Evolutionary conservation across 2,329 filamentous ascomycete genomes (phyloP), one percentile per base, ranked within the genome.

Genomic region (Cladophialophora immunda): DNA sequence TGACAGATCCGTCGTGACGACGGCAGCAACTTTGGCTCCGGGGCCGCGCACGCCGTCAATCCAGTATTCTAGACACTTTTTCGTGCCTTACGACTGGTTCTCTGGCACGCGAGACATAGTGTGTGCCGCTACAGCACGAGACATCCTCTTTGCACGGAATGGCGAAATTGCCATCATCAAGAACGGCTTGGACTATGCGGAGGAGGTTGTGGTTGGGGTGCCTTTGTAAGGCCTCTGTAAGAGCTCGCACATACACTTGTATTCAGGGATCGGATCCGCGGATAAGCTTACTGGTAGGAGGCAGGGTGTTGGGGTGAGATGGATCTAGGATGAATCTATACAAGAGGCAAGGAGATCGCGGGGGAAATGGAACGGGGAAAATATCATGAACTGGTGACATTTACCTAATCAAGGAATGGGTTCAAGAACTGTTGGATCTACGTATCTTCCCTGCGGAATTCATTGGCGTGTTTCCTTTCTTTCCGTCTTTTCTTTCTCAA

Each of bases 61-160:
- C 17, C 36, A 17, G 30, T 34, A 34, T 17, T 38, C 34, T 2
- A 38, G 55, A 25, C 27, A 58, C 55, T 58, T 36, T 22, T 27
- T 58, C 22, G 36, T 58, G 17, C 34, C 54, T 17, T 19, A 57
- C 6, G 54, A 57, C 19, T 57, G 54, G 54, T 57, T 38, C 9
- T 57, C 32, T 4, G 54, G 54, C 4, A 36, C 32, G 5, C 54
- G 27, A 36, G 54, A 57, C 13, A 36, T 57, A 22, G 32, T 57
- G 11, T 57, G 30, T 36, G 54, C 54, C 11, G 19, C 54, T 0
- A 57, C 54, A 11, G 17, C 29, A 17, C 54, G 54, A 38, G 54
- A 57, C 25, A 30, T 57, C n/a, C n/a, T 57, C 27, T 32, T 57
- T 57, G 54, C 27, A 22, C 27, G 54, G 13, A 57, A 57, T 19